Percentiles rank a stretch among this genome's conserved stretches.
These are phyloP conservation scores for Lentinus tigrinus DNA, from an alignment of 768 basidiomycete genomes.

Conservation along the genomic window DNA sequence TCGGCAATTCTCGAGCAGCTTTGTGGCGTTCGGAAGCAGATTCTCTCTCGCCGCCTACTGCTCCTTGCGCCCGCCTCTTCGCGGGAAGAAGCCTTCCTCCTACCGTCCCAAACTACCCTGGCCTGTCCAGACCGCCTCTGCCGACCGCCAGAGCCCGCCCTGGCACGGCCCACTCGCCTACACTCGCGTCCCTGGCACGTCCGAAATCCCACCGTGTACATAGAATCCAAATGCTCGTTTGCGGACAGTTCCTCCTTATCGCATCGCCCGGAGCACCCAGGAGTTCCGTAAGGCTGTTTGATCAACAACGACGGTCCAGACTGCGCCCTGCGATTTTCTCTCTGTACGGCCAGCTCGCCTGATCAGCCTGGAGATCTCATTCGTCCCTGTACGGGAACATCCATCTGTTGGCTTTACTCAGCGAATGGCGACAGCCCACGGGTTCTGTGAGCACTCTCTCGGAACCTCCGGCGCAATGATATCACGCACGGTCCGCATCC, in stretches of 20 bases:
- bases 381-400: not conserved
- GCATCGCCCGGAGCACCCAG: not conserved
- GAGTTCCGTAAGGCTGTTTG: not conserved
- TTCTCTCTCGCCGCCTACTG: not conserved
- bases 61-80: constrained; percentile 8
- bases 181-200: not conserved
- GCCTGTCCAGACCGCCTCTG: not conserved
- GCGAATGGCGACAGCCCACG: not conserved
- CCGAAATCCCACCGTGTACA: not conserved
- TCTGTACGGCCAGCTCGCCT: not conserved
- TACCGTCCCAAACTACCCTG: not conserved
- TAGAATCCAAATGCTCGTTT: not conserved
- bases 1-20: constrained; percentile 20
- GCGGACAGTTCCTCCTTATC: not conserved
- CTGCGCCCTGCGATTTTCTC: not conserved
- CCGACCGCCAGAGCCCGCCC: not conserved
- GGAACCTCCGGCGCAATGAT: constrained; percentile 9
- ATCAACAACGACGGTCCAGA: not conserved
- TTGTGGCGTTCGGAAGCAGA: constrained; percentile 26
- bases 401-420: not conserved
- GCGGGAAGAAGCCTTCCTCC: constrained; percentile 17
- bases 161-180: not conserved
- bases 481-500: constrained; percentile 5
- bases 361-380: not conserved
- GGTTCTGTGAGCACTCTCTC: constrained; percentile 6